Evolutionary conservation across 768 basidiomycete species (phyloP).

Genomic region (Roridomyces roridus): DNA sequence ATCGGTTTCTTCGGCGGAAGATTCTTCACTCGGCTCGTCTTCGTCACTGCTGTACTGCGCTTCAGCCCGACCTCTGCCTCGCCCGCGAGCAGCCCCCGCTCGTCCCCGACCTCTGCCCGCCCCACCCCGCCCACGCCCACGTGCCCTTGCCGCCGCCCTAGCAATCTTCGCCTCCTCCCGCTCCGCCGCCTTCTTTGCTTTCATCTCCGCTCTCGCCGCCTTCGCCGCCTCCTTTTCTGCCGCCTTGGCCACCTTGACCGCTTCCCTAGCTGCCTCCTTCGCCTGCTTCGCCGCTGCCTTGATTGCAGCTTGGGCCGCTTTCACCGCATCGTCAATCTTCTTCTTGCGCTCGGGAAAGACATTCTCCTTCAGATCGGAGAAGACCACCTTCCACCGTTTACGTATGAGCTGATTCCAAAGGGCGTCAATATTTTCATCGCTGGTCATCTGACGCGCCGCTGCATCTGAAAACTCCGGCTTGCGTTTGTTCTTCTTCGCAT

Average conservation of each 20-base stretch:
- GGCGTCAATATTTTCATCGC: not conserved
- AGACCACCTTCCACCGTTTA: not conserved
- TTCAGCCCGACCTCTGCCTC: not conserved
- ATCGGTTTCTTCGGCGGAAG: not conserved
- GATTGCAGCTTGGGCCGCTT: not conserved
- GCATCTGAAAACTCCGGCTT: not conserved
- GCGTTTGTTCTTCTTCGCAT: not conserved
- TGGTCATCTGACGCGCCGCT: conserved; percentile 3
- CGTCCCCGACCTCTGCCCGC: not conserved
- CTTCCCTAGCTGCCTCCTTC: not conserved
- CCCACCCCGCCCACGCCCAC: not conserved
- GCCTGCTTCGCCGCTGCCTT: not conserved
- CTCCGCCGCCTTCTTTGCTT: not conserved
- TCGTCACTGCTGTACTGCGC: not conserved
- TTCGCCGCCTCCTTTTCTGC: not conserved
- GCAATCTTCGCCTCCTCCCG: not conserved
- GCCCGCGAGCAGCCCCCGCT: not conserved
- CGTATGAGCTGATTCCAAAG: not conserved
- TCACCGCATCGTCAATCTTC: not conserved
- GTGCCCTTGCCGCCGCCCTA: not conserved
- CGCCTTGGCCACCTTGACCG: not conserved
- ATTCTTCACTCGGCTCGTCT: not conserved
- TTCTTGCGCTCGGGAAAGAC: not conserved
- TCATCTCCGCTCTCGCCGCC: not conserved
- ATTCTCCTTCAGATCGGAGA: not conserved